Percentiles rank a stretch among this genome's conserved stretches.
phyloP scores from a whole-genome alignment of 768 basidiomycete species.

The Mycena chlorophos region DNA sequence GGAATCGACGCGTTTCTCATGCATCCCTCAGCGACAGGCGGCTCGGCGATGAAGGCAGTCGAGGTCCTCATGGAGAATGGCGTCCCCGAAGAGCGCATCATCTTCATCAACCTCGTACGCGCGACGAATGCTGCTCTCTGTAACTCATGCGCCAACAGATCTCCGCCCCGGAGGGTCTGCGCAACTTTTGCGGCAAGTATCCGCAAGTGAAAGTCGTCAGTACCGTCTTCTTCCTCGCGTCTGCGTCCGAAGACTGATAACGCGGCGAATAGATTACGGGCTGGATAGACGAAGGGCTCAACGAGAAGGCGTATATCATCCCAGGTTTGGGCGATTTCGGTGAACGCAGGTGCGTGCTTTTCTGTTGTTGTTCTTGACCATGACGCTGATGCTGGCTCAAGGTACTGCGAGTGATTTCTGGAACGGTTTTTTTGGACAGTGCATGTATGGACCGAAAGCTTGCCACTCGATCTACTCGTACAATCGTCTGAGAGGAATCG shows the following conservation, averaged over 20 bases:
- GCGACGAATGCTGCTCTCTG: not conserved
- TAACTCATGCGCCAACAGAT: conserved; percentile 50
- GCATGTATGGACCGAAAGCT: no score
- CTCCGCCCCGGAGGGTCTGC: conserved; percentile 86
- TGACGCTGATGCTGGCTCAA: conserved; percentile 18
- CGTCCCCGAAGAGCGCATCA: conserved; percentile 92
- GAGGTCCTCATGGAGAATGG: conserved; percentile 90
- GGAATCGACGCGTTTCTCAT: not conserved
- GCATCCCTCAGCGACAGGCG: conserved; percentile 72
- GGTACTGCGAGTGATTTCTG: conserved; percentile 24
- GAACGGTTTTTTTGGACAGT: no score
- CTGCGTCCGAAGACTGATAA: not conserved
- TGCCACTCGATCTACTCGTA: no score
- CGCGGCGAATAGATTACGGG: conserved; percentile 82
- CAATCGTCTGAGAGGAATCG: no score
- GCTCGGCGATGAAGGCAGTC: conserved; percentile 96
- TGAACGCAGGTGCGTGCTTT: conserved; percentile 65
- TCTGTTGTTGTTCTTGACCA: not conserved
- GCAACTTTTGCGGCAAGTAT: conserved; percentile 72
- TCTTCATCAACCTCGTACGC: conserved; percentile 88
- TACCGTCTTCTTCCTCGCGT: conserved; percentile 14
- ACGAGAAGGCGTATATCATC: conserved; percentile 88
- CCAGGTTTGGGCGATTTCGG: conserved; percentile 98
- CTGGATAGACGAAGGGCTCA: conserved; percentile 92
- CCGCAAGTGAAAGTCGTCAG: conserved; percentile 77